These are phyloP conservation scores for Amorphotheca resinae DNA, from an alignment of 495 filamentous ascomycete genomes.

Conservation along the genomic window DNA sequence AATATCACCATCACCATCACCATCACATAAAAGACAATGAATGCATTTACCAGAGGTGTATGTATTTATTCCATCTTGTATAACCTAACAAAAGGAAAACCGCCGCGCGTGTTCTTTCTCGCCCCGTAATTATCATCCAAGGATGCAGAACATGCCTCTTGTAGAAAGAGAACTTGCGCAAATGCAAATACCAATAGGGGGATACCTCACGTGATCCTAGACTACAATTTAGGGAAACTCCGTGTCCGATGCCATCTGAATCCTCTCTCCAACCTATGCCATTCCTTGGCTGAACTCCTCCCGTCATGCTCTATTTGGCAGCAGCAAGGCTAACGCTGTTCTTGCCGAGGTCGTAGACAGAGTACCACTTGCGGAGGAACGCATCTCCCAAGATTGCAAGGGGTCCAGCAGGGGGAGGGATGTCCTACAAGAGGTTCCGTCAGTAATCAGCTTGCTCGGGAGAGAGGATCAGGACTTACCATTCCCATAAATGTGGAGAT, in stretches of 20 bases:
- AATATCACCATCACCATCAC: no score
- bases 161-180: no score
- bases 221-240: constrained; percentile 18
- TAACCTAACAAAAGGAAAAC: no score
- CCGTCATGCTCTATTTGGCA: constrained; percentile 38
- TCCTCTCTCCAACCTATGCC: constrained; percentile 1
- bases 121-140: no score
- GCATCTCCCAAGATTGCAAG: constrained; percentile 94
- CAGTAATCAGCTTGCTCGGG: no score
- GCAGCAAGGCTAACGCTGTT: constrained; percentile 77
- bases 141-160: no score
- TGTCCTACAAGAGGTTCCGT: constrained; percentile 12
- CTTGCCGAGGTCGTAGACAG: constrained; percentile 84
- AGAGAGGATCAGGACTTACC: constrained; percentile 90
- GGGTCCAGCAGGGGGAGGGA: constrained; percentile 52
- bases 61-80: no score
- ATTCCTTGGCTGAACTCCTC: neutral
- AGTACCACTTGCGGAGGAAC: constrained; percentile 96
- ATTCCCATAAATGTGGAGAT: constrained; percentile 97
- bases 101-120: no score
- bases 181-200: no score
- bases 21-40: no score
- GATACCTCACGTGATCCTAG: constrained; percentile 2
- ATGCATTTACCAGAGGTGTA: no score
- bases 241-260: constrained; percentile 1